A percentile compares a stretch with the other conserved stretches of the same genome.
Conservation (phyloP, 106 monocot species). For the Dioscorea zingiberensis region DNA sequence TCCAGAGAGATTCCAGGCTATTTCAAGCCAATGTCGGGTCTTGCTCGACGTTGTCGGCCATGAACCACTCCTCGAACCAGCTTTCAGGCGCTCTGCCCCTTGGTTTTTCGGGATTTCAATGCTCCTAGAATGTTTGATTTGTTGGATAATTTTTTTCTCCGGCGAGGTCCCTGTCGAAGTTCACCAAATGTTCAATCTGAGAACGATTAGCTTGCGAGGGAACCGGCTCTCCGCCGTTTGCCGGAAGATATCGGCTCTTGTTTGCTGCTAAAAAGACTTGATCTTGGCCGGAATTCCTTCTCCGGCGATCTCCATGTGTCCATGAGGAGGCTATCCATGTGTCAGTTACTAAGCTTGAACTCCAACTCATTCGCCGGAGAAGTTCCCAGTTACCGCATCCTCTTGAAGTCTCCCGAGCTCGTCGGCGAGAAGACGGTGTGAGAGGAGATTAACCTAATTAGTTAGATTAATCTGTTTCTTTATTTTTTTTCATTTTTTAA, state of each 20-base stretch:
- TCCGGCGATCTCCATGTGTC: conserved; percentile 48
- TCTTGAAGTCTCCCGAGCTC: no score
- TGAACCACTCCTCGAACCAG: conserved; percentile 57
- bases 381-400: no score
- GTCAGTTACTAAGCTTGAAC: conserved; percentile 27
- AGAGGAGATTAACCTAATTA: no score
- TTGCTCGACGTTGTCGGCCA: conserved; percentile 53
- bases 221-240: conserved; percentile 45
- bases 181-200: conserved; percentile 39
- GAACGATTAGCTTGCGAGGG: conserved; percentile 36
- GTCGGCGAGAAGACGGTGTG: no score
- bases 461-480: no score
- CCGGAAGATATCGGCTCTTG: conserved; percentile 55
- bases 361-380: conserved; percentile 55
- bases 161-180: conserved; percentile 60
- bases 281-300: conserved; percentile 44
- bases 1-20: conserved; percentile 52
- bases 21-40: conserved; percentile 31
- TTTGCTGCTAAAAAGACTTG: conserved; percentile 43
- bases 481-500: no score
- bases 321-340: conserved; percentile 46
- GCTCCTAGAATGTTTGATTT: conserved; percentile 54
- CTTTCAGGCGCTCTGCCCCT: conserved; percentile 48
- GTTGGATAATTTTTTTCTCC: conserved; percentile 37
- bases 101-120: conserved; percentile 56